Conservation (phyloP, 441 rosid genomes). For the Jatropha multifida region DNA sequence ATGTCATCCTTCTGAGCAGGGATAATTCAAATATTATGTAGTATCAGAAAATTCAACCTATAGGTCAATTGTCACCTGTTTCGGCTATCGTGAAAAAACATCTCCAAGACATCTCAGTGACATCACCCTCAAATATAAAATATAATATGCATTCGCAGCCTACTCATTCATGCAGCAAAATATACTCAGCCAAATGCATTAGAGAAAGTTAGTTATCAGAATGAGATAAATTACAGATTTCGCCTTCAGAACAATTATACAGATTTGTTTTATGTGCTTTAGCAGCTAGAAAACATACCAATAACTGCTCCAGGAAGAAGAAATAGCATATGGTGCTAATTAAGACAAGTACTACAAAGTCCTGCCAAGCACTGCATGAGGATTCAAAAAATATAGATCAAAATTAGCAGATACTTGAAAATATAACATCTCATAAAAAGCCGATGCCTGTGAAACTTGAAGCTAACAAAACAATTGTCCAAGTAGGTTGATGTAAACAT, state of each 20-base stretch:
- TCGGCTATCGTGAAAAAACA: neutral
- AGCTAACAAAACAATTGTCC: neutral
- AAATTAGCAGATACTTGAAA: slow-evolving; percentile 15
- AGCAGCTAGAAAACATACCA: slow-evolving; percentile 54
- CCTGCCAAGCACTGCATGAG: slow-evolving; percentile 94
- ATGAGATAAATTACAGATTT: neutral
- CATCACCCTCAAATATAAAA: neutral
- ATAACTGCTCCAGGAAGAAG: slow-evolving; percentile 95
- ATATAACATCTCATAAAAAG: slow-evolving; percentile 9
- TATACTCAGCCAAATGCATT: neutral
- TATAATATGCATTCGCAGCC: neutral
- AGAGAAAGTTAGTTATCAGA: neutral
- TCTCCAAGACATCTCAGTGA: neutral
- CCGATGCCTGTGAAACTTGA: neutral
- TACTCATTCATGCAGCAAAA: neutral
- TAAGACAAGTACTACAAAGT: slow-evolving; percentile 85
- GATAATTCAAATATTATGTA: neutral
- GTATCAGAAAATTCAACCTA: neutral
- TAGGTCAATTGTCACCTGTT: neutral
- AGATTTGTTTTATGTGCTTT: neutral
- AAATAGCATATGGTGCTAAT: slow-evolving; percentile 93
- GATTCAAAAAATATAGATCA: slow-evolving; percentile 11
- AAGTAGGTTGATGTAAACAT: neutral
- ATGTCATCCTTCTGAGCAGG: neutral
- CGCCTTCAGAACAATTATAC: neutral